Evolutionary conservation across 441 rosid species (phyloP).

Genomic region (Erodium texanum): DNA sequence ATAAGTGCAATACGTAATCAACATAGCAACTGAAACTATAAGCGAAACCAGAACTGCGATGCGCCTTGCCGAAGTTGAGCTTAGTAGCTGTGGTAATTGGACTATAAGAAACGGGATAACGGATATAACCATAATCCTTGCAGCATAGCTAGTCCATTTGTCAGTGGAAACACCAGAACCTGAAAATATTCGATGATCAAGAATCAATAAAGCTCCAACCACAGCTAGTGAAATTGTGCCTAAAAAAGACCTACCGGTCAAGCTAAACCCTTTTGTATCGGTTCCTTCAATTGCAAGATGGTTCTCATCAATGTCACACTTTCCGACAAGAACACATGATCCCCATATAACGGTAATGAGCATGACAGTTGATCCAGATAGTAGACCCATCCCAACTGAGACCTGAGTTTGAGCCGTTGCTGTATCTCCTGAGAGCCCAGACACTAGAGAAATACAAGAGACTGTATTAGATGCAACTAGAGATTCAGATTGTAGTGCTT

Average conservation of each 20-base stretch:
- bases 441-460: constrained; percentile 36
- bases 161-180: constrained; percentile 86
- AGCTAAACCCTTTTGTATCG: constrained; percentile 43
- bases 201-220: not conserved
- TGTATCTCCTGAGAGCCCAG: constrained; percentile 76
- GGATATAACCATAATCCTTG: constrained; percentile 76
- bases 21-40: constrained; percentile 40
- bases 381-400: constrained; percentile 89
- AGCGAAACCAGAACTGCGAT: constrained; percentile 64
- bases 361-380: constrained; percentile 94
- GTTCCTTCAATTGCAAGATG: constrained; percentile 42
- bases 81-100: constrained; percentile 63
- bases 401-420: constrained; percentile 82
- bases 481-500: no score
- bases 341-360: constrained; percentile 89
- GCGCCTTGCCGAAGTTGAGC: constrained; percentile 72
- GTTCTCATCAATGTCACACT: constrained; percentile 51
- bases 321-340: constrained; percentile 72
- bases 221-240: not conserved
- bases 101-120: constrained; percentile 77
- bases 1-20: constrained; percentile 74
- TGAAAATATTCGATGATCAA: constrained; percentile 19
- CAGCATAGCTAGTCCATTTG: constrained; percentile 83
- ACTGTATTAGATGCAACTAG: no score
- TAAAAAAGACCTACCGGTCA: constrained; percentile 38